Percentiles rank a stretch among this genome's conserved stretches.
These are phyloP conservation scores for Fusarium sp. DNA, from an alignment of 2,329 filamentous ascomycete species.

Conservation along the genomic window DNA sequence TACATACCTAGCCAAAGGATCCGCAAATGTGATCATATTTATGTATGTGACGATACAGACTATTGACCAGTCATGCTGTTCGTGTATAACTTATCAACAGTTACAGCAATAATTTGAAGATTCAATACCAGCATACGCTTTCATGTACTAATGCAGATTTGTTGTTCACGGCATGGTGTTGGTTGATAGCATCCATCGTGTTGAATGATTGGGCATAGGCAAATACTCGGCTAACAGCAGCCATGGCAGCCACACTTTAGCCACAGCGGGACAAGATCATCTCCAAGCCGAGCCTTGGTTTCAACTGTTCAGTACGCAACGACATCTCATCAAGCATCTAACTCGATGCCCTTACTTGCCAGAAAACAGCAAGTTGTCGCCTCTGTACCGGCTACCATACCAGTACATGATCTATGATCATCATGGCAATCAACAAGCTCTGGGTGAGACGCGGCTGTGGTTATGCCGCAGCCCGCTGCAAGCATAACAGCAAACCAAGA, in stretches of 20 bases:
- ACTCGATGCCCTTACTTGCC: slow-evolving; percentile 28
- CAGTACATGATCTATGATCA: slow-evolving; percentile 4
- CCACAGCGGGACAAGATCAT: slow-evolving; percentile 49
- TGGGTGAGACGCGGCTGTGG: slow-evolving; percentile 17
- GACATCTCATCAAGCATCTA: slow-evolving; percentile 39
- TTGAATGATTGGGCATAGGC: slow-evolving; percentile 19
- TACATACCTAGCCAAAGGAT: background rate
- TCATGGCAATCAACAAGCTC: slow-evolving; percentile 10
- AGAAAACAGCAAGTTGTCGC: slow-evolving; percentile 30
- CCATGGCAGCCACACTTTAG: slow-evolving; percentile 39
- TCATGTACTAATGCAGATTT: too few species aligned
- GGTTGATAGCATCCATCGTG: background rate
- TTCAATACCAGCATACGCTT: too few species aligned
- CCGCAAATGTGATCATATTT: background rate
- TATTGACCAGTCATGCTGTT: too few species aligned
- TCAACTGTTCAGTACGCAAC: slow-evolving; percentile 46
- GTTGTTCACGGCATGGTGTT: background rate
- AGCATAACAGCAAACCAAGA: slow-evolving; percentile 36
- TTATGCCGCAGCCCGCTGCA: slow-evolving; percentile 39
- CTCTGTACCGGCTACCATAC: background rate
- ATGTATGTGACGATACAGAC: background rate
- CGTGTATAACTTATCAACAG: background rate
- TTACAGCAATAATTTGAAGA: background rate
- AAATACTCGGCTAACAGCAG: slow-evolving; percentile 48
- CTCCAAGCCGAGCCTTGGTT: slow-evolving; percentile 42